Evolutionary conservation across 805 yeast genomes (phyloP), one percentile per base, ranked within the genome.

Genomic region (Starmerella ratchasimensis): DNA sequence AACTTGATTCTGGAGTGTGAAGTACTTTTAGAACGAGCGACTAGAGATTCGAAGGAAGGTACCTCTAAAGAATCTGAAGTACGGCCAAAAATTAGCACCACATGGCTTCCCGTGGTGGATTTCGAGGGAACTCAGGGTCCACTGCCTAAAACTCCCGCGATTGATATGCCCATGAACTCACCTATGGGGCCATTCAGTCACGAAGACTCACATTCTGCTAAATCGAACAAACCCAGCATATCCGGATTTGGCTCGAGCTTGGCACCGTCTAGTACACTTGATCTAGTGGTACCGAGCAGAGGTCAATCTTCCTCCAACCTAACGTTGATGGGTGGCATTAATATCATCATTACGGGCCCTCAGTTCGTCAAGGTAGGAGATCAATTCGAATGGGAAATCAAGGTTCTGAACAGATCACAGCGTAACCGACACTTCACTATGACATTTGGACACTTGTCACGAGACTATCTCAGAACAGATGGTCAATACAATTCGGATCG

Each of bases 291-390:
- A 2, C 30, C 41, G 19, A 37, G 36, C 17, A 9, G 41, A 8
- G 24, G 24, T 11, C 15, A 15, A n/a, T 24, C 34, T 1, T 25
- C 34, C 6, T 30, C 19, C n/a, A 46, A 31, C 34, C 38, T 45
- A 19, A 28, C 43, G 5, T 27, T 39, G 24, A 42, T 49, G 45
- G 42, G 46, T 14, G 66, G 69, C 0, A 50, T 72, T 13, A 61
- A 63, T 13, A 60, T 79, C 11, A 68, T 77, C 3, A 71, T 80
- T 40, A 61, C 68, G 4, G 90, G 93, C 0, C 69, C 71, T 9
- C 68, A 77, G 5, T 63, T 66, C 28, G 73, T 77, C 4, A 61
- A 64, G 46, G 56, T 76, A 8, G 88, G 90, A 2, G 67, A 71
- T 28, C 61, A 64, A 2, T 71, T 71, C 52, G 67, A 63, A 37